These are phyloP conservation scores for Crithidia expoeki DNA, from an alignment of 208 protist species.

Conservation along the genomic window DNA sequence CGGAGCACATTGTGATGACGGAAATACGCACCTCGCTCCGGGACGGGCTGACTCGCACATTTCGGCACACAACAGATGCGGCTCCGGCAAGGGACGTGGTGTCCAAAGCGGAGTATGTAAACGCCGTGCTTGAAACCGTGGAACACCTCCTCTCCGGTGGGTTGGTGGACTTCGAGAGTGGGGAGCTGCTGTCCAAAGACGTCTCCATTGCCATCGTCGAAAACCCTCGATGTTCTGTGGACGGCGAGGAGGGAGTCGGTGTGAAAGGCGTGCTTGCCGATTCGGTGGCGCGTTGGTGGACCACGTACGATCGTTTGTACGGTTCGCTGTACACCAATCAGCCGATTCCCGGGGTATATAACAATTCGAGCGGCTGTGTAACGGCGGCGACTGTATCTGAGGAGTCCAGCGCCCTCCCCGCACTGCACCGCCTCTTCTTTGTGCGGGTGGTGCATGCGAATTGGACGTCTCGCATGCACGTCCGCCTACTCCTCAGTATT, in stretches of 20 bases:
- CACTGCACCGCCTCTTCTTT: conserved; percentile 4
- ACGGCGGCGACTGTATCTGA: no score
- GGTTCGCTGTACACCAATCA: no score
- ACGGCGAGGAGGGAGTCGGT: conserved; percentile 1
- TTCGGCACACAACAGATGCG: background rate
- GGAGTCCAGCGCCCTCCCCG: background rate
- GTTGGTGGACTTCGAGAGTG: conserved; percentile 66
- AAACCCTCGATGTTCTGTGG: background rate
- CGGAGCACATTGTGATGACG: conserved; percentile 67
- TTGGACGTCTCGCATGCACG: conserved; percentile 45
- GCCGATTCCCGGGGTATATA: no score
- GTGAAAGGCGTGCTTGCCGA: background rate
- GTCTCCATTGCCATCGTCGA: conserved; percentile 8
- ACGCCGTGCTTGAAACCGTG: conserved; percentile 56
- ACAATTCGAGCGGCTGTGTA: no score
- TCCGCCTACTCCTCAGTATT: conserved; percentile 82
- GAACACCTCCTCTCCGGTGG: conserved; percentile 69
- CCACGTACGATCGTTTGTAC: conserved; percentile 33
- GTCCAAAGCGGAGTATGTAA: conserved; percentile 58
- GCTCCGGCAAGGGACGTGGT: conserved; percentile 11
- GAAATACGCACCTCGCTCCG: conserved; percentile 88
- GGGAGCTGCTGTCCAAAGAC: conserved; percentile 38
- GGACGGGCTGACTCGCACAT: conserved; percentile 41
- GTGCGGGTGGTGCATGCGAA: background rate
- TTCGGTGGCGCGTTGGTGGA: conserved; percentile 25